Evolutionary conservation across 805 yeast genomes (phyloP).

Genomic region (Zygosaccharomyces pseudorouxii): DNA sequence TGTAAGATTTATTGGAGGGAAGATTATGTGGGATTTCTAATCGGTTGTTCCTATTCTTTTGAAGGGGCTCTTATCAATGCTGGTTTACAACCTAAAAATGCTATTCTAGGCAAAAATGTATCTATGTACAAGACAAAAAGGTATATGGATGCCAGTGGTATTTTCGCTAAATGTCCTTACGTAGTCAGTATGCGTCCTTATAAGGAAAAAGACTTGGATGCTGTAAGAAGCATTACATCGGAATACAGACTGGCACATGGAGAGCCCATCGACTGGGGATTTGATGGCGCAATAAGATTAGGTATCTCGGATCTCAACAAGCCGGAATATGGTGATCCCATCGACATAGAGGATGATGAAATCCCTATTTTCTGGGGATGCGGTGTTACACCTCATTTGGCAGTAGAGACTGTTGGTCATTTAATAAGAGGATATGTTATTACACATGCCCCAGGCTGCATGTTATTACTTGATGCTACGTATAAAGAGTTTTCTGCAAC

Average conservation of each 20-base stretch:
- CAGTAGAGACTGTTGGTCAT: conserved; percentile 19
- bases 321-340: conserved; percentile 39
- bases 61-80: conserved; percentile 34
- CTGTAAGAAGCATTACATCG: conserved; percentile 34
- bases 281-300: conserved; percentile 35
- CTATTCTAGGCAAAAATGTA: conserved; percentile 19
- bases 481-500: conserved; percentile 1
- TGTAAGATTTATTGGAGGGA: conserved; percentile 34
- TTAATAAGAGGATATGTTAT: conserved; percentile 32
- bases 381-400: conserved; percentile 38
- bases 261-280: conserved; percentile 43
- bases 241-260: conserved; percentile 37
- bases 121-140: conserved; percentile 30
- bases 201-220: conserved; percentile 27
- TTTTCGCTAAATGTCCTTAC: conserved; percentile 32
- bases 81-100: conserved; percentile 34
- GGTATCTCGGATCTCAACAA: conserved; percentile 34
- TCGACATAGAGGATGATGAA: conserved; percentile 34
- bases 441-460: conserved; percentile 38
- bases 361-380: conserved; percentile 45
- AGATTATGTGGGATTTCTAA: conserved; percentile 39
- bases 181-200: conserved; percentile 44
- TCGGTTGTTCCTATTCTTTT: conserved; percentile 43
- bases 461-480: conserved; percentile 23
- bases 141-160: conserved; percentile 32